Conservation (phyloP, 2,329 filamentous ascomycete species). For the Diplocarpon rosae region DNA sequence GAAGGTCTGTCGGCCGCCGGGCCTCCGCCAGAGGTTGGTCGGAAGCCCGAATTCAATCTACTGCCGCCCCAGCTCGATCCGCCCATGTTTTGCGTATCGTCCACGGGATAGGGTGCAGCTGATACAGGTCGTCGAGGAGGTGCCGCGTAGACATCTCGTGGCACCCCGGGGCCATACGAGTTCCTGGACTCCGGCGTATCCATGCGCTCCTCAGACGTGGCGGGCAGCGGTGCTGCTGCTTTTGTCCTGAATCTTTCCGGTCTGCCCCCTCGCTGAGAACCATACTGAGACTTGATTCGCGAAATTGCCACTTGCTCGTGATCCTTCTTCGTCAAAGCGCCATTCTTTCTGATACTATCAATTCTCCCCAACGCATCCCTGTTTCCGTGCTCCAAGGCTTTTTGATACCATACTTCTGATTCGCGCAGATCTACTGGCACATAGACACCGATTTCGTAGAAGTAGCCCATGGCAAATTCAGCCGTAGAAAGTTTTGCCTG, state of each 20-base stretch:
- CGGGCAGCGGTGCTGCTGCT: conserved; percentile 20
- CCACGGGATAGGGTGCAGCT: conserved; percentile 59
- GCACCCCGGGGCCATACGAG: conserved; percentile 10
- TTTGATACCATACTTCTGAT: conserved; percentile 80
- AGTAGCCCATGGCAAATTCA: conserved; percentile 95
- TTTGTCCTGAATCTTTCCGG: conserved; percentile 48
- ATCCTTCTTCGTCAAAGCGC: conserved; percentile 77
- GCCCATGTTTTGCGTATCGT: conserved; percentile 37
- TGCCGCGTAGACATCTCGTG: conserved; percentile 8
- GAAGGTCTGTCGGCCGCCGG: conserved; percentile 30
- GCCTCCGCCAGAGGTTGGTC: conserved; percentile 37
- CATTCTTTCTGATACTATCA: conserved; percentile 72
- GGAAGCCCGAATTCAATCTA: conserved; percentile 29
- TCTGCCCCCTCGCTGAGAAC: conserved; percentile 52
- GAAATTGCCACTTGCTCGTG: conserved; percentile 87
- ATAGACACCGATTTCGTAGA: conserved; percentile 91
- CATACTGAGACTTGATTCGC: conserved; percentile 73
- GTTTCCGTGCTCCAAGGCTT: conserved; percentile 83
- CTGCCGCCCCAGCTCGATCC: no score
- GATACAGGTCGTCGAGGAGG: conserved; percentile 18
- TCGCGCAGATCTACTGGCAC: conserved; percentile 74
- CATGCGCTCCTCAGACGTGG: conserved; percentile 20
- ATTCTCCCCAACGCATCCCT: conserved; percentile 75
- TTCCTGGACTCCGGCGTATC: conserved; percentile 22
- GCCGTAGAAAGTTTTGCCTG: conserved; percentile 73